Evolutionary conservation across 1,284 basidiomycete genomes (phyloP).

Genomic region (Vanrija sp.): DNA sequence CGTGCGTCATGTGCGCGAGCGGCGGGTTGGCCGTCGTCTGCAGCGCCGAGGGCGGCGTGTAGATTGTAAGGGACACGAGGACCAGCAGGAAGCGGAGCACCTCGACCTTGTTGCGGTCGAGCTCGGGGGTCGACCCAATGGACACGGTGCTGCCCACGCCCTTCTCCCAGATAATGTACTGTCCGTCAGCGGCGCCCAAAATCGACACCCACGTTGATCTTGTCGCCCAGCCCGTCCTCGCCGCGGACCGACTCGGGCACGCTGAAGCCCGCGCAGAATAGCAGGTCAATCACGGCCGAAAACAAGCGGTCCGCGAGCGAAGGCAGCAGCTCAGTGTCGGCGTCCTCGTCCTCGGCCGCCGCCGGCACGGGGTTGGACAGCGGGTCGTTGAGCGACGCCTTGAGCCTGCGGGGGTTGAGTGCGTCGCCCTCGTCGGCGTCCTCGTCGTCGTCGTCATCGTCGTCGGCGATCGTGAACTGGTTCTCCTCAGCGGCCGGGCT

Average conservation of each 20-base stretch:
- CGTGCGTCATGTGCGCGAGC: conserved; percentile 71
- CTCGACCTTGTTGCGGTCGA: conserved; percentile 77
- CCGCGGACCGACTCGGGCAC: conserved; percentile 69
- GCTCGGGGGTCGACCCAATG: conserved; percentile 61
- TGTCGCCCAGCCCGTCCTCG: conserved; percentile 61
- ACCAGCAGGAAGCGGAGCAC: conserved; percentile 79
- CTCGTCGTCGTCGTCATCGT: conserved; percentile 13
- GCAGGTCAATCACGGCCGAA: conserved; percentile 69
- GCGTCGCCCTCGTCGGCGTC: conserved; percentile 8
- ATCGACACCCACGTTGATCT: conserved; percentile 61
- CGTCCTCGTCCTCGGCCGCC: conserved; percentile 27
- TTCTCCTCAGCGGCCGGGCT: conserved; percentile 44
- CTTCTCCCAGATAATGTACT: conserved; percentile 68
- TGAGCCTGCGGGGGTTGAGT: background rate
- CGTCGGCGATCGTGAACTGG: conserved; percentile 75
- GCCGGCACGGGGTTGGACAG: conserved; percentile 22
- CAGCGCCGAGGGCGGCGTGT: conserved; percentile 65
- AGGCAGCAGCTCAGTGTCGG: conserved; percentile 53
- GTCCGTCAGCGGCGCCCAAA: conserved; percentile 34
- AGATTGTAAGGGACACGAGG: conserved; percentile 80
- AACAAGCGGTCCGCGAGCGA: conserved; percentile 75
- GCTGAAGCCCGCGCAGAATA: conserved; percentile 89
- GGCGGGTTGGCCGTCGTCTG: conserved; percentile 68
- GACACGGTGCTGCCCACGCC: conserved; percentile 78
- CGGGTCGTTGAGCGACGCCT: conserved; percentile 21